Base-by-base conservation (phyloP, 2,329 filamentous ascomycete genomes). In the Gaeumannomyces sp. region DNA sequence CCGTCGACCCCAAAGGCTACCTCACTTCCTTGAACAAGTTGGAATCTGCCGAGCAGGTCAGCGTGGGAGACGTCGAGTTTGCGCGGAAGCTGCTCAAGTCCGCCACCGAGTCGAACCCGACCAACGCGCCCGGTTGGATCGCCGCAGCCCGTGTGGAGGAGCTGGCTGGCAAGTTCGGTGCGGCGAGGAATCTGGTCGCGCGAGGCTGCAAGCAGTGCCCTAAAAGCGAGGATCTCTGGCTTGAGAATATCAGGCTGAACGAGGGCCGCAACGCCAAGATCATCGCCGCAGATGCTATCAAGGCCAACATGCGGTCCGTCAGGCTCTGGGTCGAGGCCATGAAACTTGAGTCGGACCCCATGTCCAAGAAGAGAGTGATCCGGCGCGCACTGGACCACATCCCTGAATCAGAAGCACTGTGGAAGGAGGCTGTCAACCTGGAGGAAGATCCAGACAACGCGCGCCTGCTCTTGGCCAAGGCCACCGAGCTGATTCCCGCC, bases 341-440 rank as follows among this genome's bases (percentile, higher is more conserved):
- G 88, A 91, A 92, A 68, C 79, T 99, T 29, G 95, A 99, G 75
- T 87, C 87, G 10, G 90, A 97, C 61, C 79, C 87, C 1, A 85
- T 89, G 66, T 91, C 92, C 14, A 96, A 96, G 77, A 98, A 98
- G 78, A 89, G 93, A 73, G 95, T 99, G 10, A 87, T 97, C 45
- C 86, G 93, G 64, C 91, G 96, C 73, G 96, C 95, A 0, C 82
- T 99, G 59, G 92, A 98, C 71, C 89, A 97, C 72, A 91, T 97
- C 57, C 93, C 93, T 0, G 92, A 97, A 72, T 98, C 94, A 0
- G 95, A 98, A 61, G 89, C 91, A 58, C 84, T 99, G n/a, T 99
- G 95, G 95, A 99, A 98, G 74, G 93, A 96, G 74, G 90, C 94
- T 6, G 94, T 99, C 68, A 98, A 98, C 70, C 80, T 98, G 64